phyloP scores from a whole-genome alignment of 208 protist species.

The Lotmaria passim region DNA sequence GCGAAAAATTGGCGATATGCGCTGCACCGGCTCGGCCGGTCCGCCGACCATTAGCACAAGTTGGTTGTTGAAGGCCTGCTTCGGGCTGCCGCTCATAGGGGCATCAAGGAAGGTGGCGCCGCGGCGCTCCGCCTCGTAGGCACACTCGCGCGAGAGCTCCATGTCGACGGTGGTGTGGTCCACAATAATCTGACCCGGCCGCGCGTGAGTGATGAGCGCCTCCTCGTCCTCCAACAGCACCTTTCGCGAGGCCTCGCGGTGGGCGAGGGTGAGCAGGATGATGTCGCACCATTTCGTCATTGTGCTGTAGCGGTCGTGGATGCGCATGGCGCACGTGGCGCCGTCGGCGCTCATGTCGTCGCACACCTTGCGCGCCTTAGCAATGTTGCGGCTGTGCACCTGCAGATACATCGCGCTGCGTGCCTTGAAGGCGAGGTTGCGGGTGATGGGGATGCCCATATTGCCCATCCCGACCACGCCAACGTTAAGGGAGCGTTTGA shows the following conservation, averaged over 20 bases:
- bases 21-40: constrained; percentile 69
- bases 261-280: constrained; percentile 64
- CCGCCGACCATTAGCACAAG: constrained; percentile 89
- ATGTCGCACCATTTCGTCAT: constrained; percentile 92
- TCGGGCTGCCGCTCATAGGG: constrained; percentile 84
- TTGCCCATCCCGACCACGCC: constrained; percentile 87
- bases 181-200: constrained; percentile 86
- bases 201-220: constrained; percentile 71
- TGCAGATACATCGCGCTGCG: constrained; percentile 88
- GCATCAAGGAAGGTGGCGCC: constrained; percentile 87
- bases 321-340: constrained; percentile 82
- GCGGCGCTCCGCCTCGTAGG: constrained; percentile 55
- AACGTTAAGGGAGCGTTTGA: constrained; percentile 88
- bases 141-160: constrained; percentile 72
- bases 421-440: constrained; percentile 89
- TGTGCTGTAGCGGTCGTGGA: constrained; percentile 82
- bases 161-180: constrained; percentile 91
- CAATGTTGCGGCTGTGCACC: constrained; percentile 73
- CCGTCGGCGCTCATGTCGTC: constrained; percentile 85
- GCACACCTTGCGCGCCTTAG: constrained; percentile 69
- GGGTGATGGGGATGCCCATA: constrained; percentile 85
- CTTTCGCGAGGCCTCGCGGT: constrained; percentile 48
- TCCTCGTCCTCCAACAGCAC: constrained; percentile 71
- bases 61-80: constrained; percentile 80
- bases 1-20: constrained; percentile 77